phyloP scores from a whole-genome alignment of 805 yeast genomes.

The Kazachstania bromeliacearum region DNA sequence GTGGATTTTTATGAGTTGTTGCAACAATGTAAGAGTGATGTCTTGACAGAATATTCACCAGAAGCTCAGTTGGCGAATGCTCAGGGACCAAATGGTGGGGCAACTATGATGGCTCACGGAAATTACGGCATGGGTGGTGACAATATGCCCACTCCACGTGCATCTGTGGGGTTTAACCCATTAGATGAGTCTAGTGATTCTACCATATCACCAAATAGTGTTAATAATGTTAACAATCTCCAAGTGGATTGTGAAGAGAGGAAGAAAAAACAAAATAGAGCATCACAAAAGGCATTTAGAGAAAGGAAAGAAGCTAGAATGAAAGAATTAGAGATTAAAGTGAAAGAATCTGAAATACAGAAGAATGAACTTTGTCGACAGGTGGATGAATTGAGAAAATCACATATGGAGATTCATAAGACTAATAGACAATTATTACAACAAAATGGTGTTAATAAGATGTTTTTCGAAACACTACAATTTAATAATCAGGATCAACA shows the following conservation, averaged over 20 bases:
- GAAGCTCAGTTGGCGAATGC: too few relatives aligned
- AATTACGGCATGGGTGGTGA: too few relatives aligned
- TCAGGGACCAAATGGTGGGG: too few relatives aligned
- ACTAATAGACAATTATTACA: constrained; percentile 49
- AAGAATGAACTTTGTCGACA: constrained; percentile 38
- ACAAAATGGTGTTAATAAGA: constrained; percentile 3
- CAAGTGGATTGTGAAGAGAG: constrained; percentile 31
- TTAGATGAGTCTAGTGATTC: background rate
- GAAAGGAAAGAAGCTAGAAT: constrained; percentile 68
- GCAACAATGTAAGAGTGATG: background rate
- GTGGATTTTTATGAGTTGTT: background rate
- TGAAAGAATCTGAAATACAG: constrained; percentile 49
- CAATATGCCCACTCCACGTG: background rate
- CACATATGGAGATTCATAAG: constrained; percentile 46
- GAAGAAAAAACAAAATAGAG: constrained; percentile 72
- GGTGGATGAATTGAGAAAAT: constrained; percentile 42
- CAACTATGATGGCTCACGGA: too few relatives aligned
- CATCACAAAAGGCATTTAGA: constrained; percentile 81
- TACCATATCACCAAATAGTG: too few relatives aligned
- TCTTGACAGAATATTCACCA: too few relatives aligned
- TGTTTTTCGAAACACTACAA: too few relatives aligned
- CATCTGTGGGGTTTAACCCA: background rate
- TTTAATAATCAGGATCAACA: background rate
- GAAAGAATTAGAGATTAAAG: constrained; percentile 54
- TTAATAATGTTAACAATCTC: background rate